A percentile compares a stretch with the other conserved stretches of the same genome.
These are phyloP conservation scores for Aspergillus sp. DNA, from an alignment of 2,329 filamentous ascomycete species.

Conservation along the genomic window DNA sequence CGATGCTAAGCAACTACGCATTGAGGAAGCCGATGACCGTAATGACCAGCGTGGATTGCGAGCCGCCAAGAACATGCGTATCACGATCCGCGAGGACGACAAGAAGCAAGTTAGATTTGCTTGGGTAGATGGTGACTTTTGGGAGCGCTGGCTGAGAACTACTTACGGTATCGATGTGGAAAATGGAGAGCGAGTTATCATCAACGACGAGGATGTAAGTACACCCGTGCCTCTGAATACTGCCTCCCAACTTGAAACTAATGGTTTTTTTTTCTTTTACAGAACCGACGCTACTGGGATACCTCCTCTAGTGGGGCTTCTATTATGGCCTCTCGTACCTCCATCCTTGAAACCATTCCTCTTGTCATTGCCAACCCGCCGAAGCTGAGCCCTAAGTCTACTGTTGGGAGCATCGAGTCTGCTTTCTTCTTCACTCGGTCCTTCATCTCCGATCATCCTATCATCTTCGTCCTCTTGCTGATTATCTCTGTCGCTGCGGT, in stretches of 20 bases:
- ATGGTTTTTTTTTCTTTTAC: slow-evolving; percentile 22
- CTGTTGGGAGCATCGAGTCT: slow-evolving; percentile 42
- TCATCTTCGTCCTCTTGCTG: slow-evolving; percentile 37
- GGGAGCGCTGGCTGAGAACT: slow-evolving; percentile 94
- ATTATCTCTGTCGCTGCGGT: slow-evolving; percentile 29
- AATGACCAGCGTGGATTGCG: slow-evolving; percentile 82
- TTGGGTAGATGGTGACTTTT: slow-evolving; percentile 95
- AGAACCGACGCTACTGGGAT: slow-evolving; percentile 96
- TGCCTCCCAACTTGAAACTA: background rate
- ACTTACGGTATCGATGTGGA: slow-evolving; percentile 86
- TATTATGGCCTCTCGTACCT: slow-evolving; percentile 83
- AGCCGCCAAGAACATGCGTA: slow-evolving; percentile 82
- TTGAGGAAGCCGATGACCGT: slow-evolving; percentile 93
- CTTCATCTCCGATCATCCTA: slow-evolving; percentile 40
- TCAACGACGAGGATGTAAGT: slow-evolving; percentile 95
- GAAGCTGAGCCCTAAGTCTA: slow-evolving; percentile 46
- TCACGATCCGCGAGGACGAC: slow-evolving; percentile 83
- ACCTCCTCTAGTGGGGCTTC: slow-evolving; percentile 80
- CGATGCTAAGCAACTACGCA: slow-evolving; percentile 88
- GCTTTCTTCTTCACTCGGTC: slow-evolving; percentile 42
- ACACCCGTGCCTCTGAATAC: background rate
- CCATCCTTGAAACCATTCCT: slow-evolving; percentile 75
- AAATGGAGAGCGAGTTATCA: slow-evolving; percentile 86
- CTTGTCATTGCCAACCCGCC: slow-evolving; percentile 46
- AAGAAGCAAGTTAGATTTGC: slow-evolving; percentile 90